Percentiles rank a stretch among this genome's conserved stretches.
Conservation (phyloP, 352 stramenopile species). For the Heterotrichella gracilis region DNA sequence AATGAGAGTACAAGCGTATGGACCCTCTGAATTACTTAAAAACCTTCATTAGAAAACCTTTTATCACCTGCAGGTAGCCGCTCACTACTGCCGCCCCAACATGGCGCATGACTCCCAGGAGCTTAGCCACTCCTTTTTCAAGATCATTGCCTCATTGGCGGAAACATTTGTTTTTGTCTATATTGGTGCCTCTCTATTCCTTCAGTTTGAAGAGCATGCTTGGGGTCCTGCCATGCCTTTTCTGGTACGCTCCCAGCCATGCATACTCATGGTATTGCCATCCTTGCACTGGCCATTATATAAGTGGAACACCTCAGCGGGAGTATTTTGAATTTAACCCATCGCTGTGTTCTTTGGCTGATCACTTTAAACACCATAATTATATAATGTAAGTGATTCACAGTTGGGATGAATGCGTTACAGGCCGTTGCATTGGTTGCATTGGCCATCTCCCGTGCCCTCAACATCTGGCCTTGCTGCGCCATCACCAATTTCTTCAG, state of each 20-base stretch:
- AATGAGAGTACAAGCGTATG: too few species aligned
- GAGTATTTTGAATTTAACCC: too few species aligned
- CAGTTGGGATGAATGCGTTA: too few species aligned
- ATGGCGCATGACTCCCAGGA: constrained; percentile 15
- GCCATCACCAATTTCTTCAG: constrained; percentile 17
- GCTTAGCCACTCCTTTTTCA: constrained; percentile 19
- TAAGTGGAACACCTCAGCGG: too few species aligned
- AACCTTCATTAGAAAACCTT: too few species aligned
- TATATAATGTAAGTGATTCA: too few species aligned
- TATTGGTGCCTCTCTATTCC: constrained; percentile 15
- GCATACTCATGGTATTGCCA: too few species aligned
- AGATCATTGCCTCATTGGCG: constrained; percentile 18
- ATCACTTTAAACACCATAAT: too few species aligned
- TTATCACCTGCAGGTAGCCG: too few species aligned
- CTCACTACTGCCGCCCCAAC: constrained; percentile 22
- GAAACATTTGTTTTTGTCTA: constrained; percentile 24
- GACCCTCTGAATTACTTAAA: too few species aligned
- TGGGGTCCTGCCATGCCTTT: neutral
- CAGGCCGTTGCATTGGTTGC: constrained; percentile 14
- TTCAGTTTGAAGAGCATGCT: constrained; percentile 7
- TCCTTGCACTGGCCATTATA: too few species aligned
- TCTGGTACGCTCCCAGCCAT: constrained; percentile 8
- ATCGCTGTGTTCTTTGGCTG: too few species aligned
- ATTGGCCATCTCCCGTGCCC: constrained; percentile 14
- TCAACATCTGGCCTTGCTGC: constrained; percentile 14